Conservation (phyloP, 202 grass and related monocot species). For the Thinopyrum obtusiflorum region DNA sequence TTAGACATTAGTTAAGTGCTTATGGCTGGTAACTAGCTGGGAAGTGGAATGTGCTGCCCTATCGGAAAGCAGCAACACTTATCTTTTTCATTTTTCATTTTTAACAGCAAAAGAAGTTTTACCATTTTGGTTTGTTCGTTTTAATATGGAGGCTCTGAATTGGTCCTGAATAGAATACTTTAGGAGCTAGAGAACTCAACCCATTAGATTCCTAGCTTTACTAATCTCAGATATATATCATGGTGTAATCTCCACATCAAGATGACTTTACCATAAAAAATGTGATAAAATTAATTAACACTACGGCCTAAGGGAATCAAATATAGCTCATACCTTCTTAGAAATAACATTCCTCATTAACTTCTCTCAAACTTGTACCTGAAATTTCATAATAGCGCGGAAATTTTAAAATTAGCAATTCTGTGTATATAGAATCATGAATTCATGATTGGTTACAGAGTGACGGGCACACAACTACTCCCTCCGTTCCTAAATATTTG, state of each 20-base stretch:
- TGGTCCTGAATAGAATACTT: not conserved
- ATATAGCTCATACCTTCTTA: slow-evolving; percentile 58
- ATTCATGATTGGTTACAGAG: not conserved
- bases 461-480: not conserved
- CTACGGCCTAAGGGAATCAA: not conserved
- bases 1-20: not conserved
- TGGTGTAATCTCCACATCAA: not conserved
- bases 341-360: slow-evolving; percentile 92
- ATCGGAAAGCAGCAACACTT: not conserved
- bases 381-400: slow-evolving; percentile 29
- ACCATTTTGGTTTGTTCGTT: not conserved
- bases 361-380: slow-evolving; percentile 89
- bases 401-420: not conserved
- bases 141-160: too few relatives aligned
- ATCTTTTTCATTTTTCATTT: not conserved
- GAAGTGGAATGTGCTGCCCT: not conserved
- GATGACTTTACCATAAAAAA: not conserved
- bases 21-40: not conserved
- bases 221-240: not conserved
- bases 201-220: not conserved
- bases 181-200: not conserved
- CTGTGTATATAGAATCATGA: too few relatives aligned
- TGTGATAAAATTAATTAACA: not conserved
- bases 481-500: too few relatives aligned
- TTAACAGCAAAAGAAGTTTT: not conserved